Base-by-base conservation (phyloP, 805 yeast species). In the Suhomyces sp. region DNA sequence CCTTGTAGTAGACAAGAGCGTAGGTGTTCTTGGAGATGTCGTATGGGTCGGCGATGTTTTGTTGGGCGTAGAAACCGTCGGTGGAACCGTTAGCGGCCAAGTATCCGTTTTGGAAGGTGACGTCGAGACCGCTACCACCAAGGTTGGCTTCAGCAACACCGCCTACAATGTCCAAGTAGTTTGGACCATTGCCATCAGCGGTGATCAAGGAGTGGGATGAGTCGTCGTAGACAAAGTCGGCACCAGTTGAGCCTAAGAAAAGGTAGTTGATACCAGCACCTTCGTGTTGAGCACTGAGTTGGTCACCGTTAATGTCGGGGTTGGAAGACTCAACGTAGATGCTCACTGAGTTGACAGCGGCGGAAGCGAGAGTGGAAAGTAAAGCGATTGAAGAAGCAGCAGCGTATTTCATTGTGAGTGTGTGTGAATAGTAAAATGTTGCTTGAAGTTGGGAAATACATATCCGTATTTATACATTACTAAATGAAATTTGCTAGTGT, bases 181-280 rank as follows among this genome's bases (percentile, higher is more conserved):
- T n/a, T 2, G 5, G 3, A 5, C 15, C 12, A 5, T 8, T 4
- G 10, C 29, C 31, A 9, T 42, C 31, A 23, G 15, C 29, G 27
- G 51, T 41, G 2, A 5, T 33, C 26, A 53, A 35, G n/a, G 12
- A 12, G 13, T 31, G 23, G 19, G 47, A 26, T 2, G 38, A 42
- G 23, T 54, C 57, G 40, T 63, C 62, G 56, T 65, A 70, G 47
- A 56, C 48, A 26, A 66, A 57, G 12, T 54, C 53, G 27, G 55
- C 59, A 24, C 26, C 31, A 40, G 67, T 59, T 23, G 50, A 51
- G 22, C 67, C 67, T 44, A 71, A 54, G 64, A 71, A 69, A 35
- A 72, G 58, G 62, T 76, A 78, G 65, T 69, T 64, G 54, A 74
- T 61, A 51, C 73, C 81, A 49, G 81, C 81, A 58, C 81, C 81